phyloP scores from a whole-genome alignment of 495 filamentous ascomycete species.

The Cercophora newfieldiana region DNA sequence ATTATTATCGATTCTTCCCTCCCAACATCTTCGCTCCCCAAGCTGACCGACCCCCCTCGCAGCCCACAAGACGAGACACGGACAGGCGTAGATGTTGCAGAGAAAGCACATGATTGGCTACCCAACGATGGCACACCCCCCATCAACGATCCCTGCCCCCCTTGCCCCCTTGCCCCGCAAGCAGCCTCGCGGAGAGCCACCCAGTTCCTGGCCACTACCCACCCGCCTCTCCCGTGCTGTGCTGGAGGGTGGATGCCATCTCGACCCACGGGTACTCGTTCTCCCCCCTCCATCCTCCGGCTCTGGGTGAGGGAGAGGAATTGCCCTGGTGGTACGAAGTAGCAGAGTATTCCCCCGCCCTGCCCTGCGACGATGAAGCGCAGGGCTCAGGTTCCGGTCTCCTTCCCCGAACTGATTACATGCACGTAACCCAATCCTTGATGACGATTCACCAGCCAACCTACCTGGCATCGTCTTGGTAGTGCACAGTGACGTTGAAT shows the following conservation, averaged over 20 bases:
- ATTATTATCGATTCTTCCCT: too few relatives aligned
- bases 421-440: constrained; percentile 26
- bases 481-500: too few relatives aligned
- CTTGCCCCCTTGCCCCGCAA: background rate
- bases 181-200: background rate
- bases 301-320: background rate
- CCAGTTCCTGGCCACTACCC: background rate
- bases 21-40: background rate
- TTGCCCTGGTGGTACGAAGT: background rate
- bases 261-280: background rate
- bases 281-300: background rate
- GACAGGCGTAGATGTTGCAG: background rate
- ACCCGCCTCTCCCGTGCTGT: background rate
- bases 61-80: background rate
- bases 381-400: background rate
- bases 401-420: constrained; percentile 18
- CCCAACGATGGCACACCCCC: background rate
- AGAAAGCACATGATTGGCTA: constrained; percentile 8
- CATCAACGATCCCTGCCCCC: background rate
- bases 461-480: background rate
- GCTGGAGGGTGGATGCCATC: background rate
- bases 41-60: background rate
- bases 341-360: too few relatives aligned
- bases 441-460: background rate
- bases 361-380: background rate